Conservation (phyloP, 352 stramenopile genomes). For the Chrysophaeum taylorii region DNA sequence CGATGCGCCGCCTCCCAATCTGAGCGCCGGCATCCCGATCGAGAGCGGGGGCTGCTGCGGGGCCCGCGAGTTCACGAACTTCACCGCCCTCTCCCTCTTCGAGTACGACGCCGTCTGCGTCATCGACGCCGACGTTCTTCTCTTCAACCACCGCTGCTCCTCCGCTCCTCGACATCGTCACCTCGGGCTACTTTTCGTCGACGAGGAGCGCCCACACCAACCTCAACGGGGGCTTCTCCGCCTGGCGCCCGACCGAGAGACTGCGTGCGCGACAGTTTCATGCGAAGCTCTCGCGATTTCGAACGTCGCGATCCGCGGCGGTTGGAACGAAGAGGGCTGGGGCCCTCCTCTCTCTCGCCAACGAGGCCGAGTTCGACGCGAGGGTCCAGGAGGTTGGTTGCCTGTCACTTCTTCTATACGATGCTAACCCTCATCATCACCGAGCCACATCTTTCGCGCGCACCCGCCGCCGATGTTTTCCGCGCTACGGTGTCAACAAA, state of each 20-base stretch:
- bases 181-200: background rate
- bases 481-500: no score
- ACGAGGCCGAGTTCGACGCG: background rate
- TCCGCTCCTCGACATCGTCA: background rate
- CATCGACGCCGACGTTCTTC: background rate
- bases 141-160: background rate
- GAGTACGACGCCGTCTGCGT: conserved; percentile 9
- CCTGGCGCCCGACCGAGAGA: background rate
- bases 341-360: background rate
- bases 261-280: no score
- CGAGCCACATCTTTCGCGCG: no score
- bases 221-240: background rate
- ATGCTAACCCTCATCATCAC: no score
- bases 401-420: background rate
- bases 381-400: background rate
- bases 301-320: background rate
- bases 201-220: background rate
- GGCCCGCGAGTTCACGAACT: conserved; percentile 1
- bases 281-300: background rate
- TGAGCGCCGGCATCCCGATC: background rate
- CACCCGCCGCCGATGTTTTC: no score
- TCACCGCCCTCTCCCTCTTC: background rate
- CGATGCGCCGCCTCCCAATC: conserved; percentile 1
- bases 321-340: background rate
- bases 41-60: conserved; percentile 8